Evolutionary conservation across 352 stramenopile genomes (phyloP), one percentile per base, ranked within the genome.

Genomic region (Plasmopara viticola): DNA sequence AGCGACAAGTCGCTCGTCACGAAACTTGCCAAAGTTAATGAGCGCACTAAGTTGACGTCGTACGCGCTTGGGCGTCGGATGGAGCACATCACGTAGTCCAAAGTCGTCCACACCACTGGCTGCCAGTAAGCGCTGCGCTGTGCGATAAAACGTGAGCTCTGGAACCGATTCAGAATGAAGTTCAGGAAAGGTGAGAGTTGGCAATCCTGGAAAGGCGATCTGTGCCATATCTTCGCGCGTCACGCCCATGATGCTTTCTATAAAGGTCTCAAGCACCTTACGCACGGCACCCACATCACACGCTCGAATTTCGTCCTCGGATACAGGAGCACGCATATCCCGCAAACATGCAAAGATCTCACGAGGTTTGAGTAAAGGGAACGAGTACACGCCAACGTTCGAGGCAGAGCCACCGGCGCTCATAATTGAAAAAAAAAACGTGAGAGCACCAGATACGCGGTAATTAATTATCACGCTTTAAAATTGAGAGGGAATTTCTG

Each of bases 21-120:
- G 76, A 65, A 98, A 98, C 63, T 97, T 98, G 48, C 89, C 77
- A 69, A 98, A 98, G 77, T 99, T 99, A 58, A 98, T 98, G 39
- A 97, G 83, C 18, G 93, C 96, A 53, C 89, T 98, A 31, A 99
- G 75, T 59, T 98, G 92, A 0, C 83, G 68, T 10, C 87, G 78
- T 40, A 98, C 79, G 53, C 95, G 82, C 58, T 97, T 97, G 29
- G 73, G 60, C 17, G 70, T 90, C 8, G 96, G 95, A 41, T 74
- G 57, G 4, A 90, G 64, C 35, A 99, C 57, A 60, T 99, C 96
- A 18, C 86, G 84, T 40, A 97, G 81, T 5, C 78, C 79, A 74
- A 98, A 99, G 62, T 98, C 94, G 59, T 89, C 60, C 18, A 98
- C 82, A 28, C 94, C 95, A 48, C 90, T 98, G 33, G 86, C 86